Conservation (phyloP, 2,329 filamentous ascomycete species). For the Pseudogymnoascus pannorum region DNA sequence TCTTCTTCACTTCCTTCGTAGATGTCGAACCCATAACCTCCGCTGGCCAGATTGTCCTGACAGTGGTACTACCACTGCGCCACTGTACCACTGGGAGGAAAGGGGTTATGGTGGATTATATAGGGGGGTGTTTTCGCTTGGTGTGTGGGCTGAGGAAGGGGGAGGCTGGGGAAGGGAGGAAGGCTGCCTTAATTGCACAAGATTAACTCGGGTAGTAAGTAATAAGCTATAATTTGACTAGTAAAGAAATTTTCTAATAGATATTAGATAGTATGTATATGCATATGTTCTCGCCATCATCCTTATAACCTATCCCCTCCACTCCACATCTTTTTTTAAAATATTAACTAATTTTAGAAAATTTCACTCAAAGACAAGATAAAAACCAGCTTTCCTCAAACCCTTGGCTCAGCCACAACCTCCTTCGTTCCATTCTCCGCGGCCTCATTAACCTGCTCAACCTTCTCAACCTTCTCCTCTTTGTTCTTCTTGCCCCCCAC, state of each 20-base stretch:
- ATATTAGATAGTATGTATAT: constrained; percentile 1
- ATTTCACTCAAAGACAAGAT: neutral
- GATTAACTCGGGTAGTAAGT: neutral
- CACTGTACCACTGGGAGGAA: too few relatives aligned
- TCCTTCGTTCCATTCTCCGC: neutral
- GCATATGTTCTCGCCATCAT: neutral
- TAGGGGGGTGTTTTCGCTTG: too few relatives aligned
- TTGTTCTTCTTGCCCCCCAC: neutral
- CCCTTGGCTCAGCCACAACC: neutral
- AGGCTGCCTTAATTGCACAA: neutral
- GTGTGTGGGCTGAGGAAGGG: too few relatives aligned
- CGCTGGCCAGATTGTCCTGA: too few relatives aligned
- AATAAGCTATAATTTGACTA: neutral
- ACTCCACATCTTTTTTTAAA: neutral
- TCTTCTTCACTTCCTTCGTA: too few relatives aligned
- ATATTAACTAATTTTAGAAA: neutral
- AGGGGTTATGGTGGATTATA: too few relatives aligned
- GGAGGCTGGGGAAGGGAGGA: too few relatives aligned
- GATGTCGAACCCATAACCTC: too few relatives aligned
- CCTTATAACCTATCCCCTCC: neutral
- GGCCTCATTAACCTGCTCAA: neutral
- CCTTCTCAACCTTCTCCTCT: neutral
- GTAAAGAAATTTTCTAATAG: neutral
- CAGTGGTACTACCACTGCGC: too few relatives aligned
- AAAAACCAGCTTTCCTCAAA: neutral